Conservation (phyloP, 2,329 filamentous ascomycete species). For the Cordyceps cateniannulata region DNA sequence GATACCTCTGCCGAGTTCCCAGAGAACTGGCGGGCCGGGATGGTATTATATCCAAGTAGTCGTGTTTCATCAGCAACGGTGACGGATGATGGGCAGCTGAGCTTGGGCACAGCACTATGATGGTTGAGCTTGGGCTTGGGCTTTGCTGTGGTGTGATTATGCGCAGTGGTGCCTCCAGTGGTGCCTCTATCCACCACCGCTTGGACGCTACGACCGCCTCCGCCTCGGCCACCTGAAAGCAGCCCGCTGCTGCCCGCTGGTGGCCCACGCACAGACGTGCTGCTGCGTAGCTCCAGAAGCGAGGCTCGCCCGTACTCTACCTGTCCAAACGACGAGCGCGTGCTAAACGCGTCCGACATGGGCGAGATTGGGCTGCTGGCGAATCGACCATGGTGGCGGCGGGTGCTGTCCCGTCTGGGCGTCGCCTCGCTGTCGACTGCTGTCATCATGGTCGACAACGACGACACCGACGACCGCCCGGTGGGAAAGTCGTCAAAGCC, state of each 20-base stretch:
- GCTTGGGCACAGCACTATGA: background rate
- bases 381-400: background rate
- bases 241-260: too few relatives aligned
- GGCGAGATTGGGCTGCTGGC: slow-evolving; percentile 18
- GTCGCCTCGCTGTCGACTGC: background rate
- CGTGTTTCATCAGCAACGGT: background rate
- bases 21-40: background rate
- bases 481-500: slow-evolving; percentile 5
- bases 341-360: slow-evolving; percentile 27
- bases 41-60: background rate
- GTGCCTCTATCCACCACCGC: background rate
- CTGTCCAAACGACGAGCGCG: slow-evolving; percentile 28
- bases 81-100: background rate
- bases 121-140: too few relatives aligned
- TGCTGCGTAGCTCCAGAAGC: slow-evolving; percentile 28
- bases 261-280: slow-evolving; percentile 19
- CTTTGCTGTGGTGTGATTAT: background rate
- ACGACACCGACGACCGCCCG: background rate
- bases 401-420: background rate
- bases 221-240: too few relatives aligned
- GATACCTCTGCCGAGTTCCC: background rate
- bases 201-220: background rate
- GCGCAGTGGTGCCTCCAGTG: background rate
- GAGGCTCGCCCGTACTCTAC: slow-evolving; percentile 35
- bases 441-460: background rate